A percentile compares a stretch with the other conserved stretches of the same genome.
phyloP scores from a whole-genome alignment of 129 eudicot genomes.

The Chrysanthemum lavandulifolium region DNA sequence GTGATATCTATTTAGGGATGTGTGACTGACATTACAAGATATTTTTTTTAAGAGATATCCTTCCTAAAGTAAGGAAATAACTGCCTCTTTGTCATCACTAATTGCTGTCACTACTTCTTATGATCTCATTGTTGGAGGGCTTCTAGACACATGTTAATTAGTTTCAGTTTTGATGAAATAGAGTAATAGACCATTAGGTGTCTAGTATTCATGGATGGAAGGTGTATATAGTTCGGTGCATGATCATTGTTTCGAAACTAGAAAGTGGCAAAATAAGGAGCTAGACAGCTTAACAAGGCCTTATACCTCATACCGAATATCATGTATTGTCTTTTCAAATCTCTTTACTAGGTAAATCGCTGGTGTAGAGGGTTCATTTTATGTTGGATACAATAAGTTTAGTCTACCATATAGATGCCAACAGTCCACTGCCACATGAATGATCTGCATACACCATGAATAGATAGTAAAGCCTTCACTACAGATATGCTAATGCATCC shows the following conservation, averaged over 20 bases:
- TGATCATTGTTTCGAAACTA: conserved; percentile 1
- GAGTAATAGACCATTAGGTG: too few species aligned
- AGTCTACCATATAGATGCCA: too few species aligned
- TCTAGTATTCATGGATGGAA: neutral
- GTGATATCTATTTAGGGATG: conserved; percentile 4
- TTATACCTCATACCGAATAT: neutral
- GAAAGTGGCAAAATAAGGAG: conserved; percentile 3
- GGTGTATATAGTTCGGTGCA: conserved; percentile 1
- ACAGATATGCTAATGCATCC: too few species aligned
- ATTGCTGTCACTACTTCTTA: neutral
- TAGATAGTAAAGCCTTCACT: too few species aligned
- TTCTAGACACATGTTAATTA: neutral
- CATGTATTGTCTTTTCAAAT: neutral
- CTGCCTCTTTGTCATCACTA: neutral
- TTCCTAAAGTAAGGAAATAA: neutral
- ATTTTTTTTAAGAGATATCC: neutral
- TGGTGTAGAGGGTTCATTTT: too few species aligned
- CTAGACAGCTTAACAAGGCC: neutral
- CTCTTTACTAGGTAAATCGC: too few species aligned
- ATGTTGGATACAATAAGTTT: too few species aligned
- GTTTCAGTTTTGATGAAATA: neutral
- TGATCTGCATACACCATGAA: too few species aligned
- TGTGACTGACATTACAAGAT: neutral
- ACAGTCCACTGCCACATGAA: too few species aligned
- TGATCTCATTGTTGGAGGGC: conserved; percentile 1